Conservation (phyloP, 139 green algal genomes). For the Tetraselmis chui region DNA sequence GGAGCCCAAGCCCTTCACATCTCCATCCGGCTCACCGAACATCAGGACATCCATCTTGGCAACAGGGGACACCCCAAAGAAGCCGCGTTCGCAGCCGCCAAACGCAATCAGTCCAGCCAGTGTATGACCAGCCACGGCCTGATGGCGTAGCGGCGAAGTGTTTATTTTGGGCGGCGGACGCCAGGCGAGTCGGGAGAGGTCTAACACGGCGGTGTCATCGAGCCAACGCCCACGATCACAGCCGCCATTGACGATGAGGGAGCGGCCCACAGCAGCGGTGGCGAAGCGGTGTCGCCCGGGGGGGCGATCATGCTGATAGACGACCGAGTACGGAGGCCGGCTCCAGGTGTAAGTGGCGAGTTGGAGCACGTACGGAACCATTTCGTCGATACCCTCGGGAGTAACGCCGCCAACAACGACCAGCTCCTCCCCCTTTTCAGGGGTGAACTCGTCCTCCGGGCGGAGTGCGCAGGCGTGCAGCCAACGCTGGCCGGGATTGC, state of each 20-base stretch:
- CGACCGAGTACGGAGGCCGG: no score
- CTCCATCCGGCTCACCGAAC: no score
- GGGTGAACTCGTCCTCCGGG: not conserved
- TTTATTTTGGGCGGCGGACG: not conserved
- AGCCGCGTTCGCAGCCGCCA: conserved; percentile 18
- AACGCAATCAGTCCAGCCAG: conserved; percentile 19
- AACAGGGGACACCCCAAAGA: conserved; percentile 22
- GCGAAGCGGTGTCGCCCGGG: not conserved
- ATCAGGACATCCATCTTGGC: conserved; percentile 19
- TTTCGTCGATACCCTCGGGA: not conserved
- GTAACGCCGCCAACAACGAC: not conserved
- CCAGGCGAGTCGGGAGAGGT: not conserved
- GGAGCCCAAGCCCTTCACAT: no score
- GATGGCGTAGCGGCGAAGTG: not conserved
- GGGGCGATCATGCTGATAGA: no score
- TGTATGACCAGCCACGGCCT: conserved; percentile 17
- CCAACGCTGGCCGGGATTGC: not conserved
- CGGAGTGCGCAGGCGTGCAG: not conserved
- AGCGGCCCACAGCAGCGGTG: not conserved
- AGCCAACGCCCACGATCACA: not conserved
- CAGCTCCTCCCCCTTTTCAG: not conserved
- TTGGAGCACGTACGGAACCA: not conserved
- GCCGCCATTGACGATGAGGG: not conserved
- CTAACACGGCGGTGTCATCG: not conserved
- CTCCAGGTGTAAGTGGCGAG: not conserved